Percentiles rank a stretch among this genome's conserved stretches.
Evolutionary conservation across 108 stramenopile genomes (phyloP).

Genomic region (Skeletonema grethae): DNA sequence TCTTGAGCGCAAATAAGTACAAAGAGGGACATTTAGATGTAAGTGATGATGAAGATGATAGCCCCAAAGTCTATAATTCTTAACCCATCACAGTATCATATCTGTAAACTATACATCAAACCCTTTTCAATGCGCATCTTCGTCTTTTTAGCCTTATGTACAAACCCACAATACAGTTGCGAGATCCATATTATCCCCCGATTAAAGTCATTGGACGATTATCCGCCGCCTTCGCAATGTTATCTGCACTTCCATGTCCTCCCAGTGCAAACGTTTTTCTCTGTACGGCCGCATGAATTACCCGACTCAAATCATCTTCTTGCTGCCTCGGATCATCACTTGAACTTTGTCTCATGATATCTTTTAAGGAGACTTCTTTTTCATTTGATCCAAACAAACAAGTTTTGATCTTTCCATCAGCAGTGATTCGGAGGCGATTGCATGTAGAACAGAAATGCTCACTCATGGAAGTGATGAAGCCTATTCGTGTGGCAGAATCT

Average conservation of each 20-base stretch:
- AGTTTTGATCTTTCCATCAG: conserved; percentile 96
- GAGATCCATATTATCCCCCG: conserved; percentile 76
- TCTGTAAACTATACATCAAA: neutral
- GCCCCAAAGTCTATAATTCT: conserved; percentile 2
- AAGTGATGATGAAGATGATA: neutral
- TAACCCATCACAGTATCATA: neutral
- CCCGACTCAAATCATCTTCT: conserved; percentile 52
- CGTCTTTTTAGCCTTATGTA: neutral
- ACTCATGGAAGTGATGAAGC: conserved; percentile 99
- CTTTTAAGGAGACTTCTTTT: conserved; percentile 87
- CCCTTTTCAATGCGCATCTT: neutral
- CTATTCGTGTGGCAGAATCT: conserved; percentile 50
- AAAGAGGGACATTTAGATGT: neutral
- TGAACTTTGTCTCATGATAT: conserved; percentile 69
- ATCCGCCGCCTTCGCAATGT: conserved; percentile 74
- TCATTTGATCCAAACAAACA: conserved; percentile 91
- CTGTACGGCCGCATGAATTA: conserved; percentile 78
- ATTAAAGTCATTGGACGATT: conserved; percentile 98
- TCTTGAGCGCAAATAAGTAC: conserved; percentile 11
- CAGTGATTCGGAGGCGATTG: conserved; percentile 97
- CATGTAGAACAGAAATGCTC: conserved; percentile 97
- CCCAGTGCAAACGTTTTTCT: conserved; percentile 88
- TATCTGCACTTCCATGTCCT: conserved; percentile 84
- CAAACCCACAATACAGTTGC: neutral
- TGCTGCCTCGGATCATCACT: conserved; percentile 36